Conservation (phyloP, 768 basidiomycete genomes). For the Exidia glandulosa region DNA sequence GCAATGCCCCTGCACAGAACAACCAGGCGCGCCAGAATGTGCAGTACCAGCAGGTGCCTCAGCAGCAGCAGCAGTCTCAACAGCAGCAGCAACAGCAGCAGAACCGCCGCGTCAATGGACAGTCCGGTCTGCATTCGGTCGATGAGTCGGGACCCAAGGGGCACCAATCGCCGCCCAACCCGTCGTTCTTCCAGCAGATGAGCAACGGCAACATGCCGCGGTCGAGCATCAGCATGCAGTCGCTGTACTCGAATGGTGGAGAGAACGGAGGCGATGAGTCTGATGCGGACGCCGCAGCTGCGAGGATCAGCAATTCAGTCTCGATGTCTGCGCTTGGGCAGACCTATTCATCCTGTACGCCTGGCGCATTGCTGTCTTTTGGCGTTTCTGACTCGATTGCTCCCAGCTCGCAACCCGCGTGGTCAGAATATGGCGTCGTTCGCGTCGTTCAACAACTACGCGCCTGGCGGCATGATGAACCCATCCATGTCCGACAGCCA, state of each 20-base stretch:
- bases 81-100: background rate
- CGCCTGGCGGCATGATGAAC: background rate
- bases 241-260: background rate
- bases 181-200: background rate
- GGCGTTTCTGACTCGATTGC: background rate
- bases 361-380: background rate
- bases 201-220: background rate
- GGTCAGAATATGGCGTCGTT: background rate
- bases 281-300: background rate
- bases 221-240: background rate
- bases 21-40: too few species aligned
- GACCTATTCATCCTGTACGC: background rate
- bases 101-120: background rate
- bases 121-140: background rate
- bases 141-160: background rate
- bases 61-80: background rate
- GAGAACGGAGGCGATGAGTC: background rate
- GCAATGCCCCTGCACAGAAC: background rate
- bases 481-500: too few species aligned
- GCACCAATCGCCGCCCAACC: background rate
- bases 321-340: background rate
- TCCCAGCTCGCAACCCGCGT: background rate
- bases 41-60: too few species aligned
- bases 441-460: background rate
- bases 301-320: background rate